phyloP scores from a whole-genome alignment of 768 basidiomycete genomes.

The Sutorius australiensis region DNA sequence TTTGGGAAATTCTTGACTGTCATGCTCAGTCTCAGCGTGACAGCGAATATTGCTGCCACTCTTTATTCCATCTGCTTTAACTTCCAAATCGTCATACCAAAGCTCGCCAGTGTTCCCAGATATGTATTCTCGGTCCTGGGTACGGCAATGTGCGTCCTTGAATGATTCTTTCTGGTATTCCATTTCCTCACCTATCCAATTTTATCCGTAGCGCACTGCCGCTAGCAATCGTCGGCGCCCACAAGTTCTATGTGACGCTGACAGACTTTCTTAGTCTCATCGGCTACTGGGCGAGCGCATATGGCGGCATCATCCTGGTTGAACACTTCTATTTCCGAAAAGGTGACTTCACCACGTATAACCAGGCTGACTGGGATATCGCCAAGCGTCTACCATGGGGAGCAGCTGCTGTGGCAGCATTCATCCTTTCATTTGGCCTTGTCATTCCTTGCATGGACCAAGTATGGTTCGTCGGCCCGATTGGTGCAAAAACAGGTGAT shows the following conservation, averaged over 20 bases:
- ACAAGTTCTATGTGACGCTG: slow-evolving; percentile 59
- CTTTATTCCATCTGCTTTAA: slow-evolving; percentile 79
- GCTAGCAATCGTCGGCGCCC: slow-evolving; percentile 64
- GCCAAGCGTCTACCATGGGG: slow-evolving; percentile 56
- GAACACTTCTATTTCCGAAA: slow-evolving; percentile 68
- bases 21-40: slow-evolving; percentile 70
- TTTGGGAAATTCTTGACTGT: slow-evolving; percentile 74
- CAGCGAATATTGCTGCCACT: slow-evolving; percentile 77
- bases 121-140: slow-evolving; percentile 67
- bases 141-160: slow-evolving; percentile 56
- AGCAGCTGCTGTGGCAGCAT: slow-evolving; percentile 53
- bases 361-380: slow-evolving; percentile 48
- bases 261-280: slow-evolving; percentile 67
- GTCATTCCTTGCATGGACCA: slow-evolving; percentile 69
- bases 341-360: slow-evolving; percentile 46
- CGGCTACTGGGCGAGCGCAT: slow-evolving; percentile 60
- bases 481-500: slow-evolving; percentile 62
- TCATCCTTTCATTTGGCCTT: slow-evolving; percentile 48
- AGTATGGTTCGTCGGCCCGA: slow-evolving; percentile 66
- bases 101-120: slow-evolving; percentile 55
- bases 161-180: not conserved
- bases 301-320: slow-evolving; percentile 53
- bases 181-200: not conserved
- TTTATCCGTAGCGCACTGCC: slow-evolving; percentile 51
- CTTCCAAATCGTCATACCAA: slow-evolving; percentile 66